phyloP scores from a whole-genome alignment of 352 stramenopile species.

The Pythium oligandrum region DNA sequence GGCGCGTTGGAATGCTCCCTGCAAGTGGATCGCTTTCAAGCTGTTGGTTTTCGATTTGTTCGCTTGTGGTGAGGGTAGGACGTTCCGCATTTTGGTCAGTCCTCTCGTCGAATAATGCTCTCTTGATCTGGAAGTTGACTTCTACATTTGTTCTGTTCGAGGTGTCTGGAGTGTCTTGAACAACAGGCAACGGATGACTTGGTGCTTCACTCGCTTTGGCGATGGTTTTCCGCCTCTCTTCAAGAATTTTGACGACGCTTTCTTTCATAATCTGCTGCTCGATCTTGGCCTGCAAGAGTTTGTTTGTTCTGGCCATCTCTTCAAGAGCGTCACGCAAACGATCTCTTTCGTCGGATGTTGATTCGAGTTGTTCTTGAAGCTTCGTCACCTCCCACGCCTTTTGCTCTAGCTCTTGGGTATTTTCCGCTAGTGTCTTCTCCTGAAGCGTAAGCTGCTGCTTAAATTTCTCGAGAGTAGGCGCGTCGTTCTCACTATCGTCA shows the following conservation, averaged over 20 bases:
- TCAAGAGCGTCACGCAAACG: constrained; percentile 36
- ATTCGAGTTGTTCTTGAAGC: constrained; percentile 30
- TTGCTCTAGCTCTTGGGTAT: constrained; percentile 56
- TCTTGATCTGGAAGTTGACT: too few relatives aligned
- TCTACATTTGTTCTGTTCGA: too few relatives aligned
- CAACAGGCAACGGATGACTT: not conserved
- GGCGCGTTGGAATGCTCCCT: too few relatives aligned
- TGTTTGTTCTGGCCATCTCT: constrained; percentile 55
- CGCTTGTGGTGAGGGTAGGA: too few relatives aligned
- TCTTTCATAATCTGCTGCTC: constrained; percentile 71
- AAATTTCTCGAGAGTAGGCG: constrained; percentile 29
- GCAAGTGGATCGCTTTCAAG: too few relatives aligned
- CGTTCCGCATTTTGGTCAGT: too few relatives aligned
- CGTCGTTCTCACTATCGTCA: constrained; percentile 26
- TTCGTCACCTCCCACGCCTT: constrained; percentile 39
- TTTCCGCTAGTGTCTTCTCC: constrained; percentile 46
- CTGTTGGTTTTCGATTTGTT: too few relatives aligned
- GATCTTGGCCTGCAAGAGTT: constrained; percentile 48
- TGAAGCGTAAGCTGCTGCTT: constrained; percentile 51
- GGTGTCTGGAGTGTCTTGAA: too few relatives aligned
- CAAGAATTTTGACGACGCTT: constrained; percentile 23
- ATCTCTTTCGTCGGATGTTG: constrained; percentile 25
- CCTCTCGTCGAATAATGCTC: too few relatives aligned
- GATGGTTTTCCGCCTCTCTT: constrained; percentile 19
- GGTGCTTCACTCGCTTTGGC: not conserved